phyloP scores from a whole-genome alignment of 768 basidiomycete species.

The Nidularia pulvinata region DNA sequence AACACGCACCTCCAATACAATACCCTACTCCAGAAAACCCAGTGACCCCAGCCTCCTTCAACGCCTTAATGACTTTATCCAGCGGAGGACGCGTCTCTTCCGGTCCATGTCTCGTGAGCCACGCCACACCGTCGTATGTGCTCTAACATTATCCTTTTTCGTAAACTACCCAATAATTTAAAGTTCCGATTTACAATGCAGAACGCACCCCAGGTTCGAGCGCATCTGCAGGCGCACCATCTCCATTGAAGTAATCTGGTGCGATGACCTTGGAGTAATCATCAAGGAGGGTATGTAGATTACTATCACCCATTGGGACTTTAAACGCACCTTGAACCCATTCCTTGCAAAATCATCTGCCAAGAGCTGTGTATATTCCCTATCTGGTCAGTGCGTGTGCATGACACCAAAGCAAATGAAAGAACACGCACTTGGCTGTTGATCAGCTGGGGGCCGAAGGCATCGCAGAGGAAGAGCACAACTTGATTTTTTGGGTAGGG shows the following conservation, averaged over 20 bases:
- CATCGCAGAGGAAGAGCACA: neutral
- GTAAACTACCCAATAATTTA: neutral
- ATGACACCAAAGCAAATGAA: too few species aligned
- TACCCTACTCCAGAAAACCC: neutral
- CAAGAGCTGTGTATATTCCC: neutral
- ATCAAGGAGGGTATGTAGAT: neutral
- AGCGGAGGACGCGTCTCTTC: neutral
- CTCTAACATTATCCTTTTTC: neutral
- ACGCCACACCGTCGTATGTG: neutral
- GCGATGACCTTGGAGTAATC: neutral
- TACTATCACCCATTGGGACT: neutral
- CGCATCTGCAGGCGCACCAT: neutral
- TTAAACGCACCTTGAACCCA: neutral
- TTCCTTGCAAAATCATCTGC: neutral
- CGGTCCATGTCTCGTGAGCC: neutral
- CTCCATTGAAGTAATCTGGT: neutral
- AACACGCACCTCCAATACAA: neutral
- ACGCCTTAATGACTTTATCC: neutral
- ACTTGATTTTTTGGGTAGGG: neutral
- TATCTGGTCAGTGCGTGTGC: too few species aligned
- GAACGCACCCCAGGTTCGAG: neutral
- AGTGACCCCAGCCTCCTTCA: neutral
- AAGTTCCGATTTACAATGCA: neutral
- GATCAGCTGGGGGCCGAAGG: neutral
- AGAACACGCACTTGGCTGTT: neutral